phyloP scores from a whole-genome alignment of 352 stramenopile genomes.

The Phytophthora ramorum region DNA sequence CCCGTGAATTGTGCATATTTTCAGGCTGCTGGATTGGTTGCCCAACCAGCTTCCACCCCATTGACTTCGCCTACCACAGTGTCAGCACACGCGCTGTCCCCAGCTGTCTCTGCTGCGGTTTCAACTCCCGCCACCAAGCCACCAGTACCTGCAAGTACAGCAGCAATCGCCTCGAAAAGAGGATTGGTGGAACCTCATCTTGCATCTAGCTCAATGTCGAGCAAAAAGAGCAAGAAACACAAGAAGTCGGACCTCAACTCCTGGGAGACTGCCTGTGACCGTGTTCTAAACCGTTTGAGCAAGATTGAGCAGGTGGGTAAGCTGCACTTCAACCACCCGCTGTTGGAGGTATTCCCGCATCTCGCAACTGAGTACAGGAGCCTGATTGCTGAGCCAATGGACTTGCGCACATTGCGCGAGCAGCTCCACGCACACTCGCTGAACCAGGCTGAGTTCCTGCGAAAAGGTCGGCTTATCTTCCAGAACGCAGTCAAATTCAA shows the following conservation, averaged over 20 bases:
- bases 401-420: conserved; percentile 76
- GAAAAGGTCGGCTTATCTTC: conserved; percentile 80
- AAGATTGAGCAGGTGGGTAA: conserved; percentile 87
- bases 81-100: background rate
- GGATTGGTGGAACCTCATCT: conserved; percentile 35
- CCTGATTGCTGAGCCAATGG: conserved; percentile 83
- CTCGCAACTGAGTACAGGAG: conserved; percentile 65
- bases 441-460: conserved; percentile 60
- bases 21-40: conserved; percentile 20
- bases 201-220: conserved; percentile 32
- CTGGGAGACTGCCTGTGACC: conserved; percentile 76
- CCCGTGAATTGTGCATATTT: conserved; percentile 2
- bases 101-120: conserved; percentile 5
- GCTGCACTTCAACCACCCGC: conserved; percentile 80
- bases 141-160: conserved; percentile 6
- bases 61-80: background rate
- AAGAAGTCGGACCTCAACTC: conserved; percentile 81
- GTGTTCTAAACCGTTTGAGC: conserved; percentile 68
- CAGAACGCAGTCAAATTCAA: conserved; percentile 89
- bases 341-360: conserved; percentile 82
- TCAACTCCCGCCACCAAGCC: conserved; percentile 1
- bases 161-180: conserved; percentile 45
- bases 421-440: conserved; percentile 67
- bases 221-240: conserved; percentile 74
- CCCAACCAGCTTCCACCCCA: background rate